These are phyloP conservation scores for Trametes sp. DNA, from an alignment of 1,284 basidiomycete genomes.

Conservation along the genomic window DNA sequence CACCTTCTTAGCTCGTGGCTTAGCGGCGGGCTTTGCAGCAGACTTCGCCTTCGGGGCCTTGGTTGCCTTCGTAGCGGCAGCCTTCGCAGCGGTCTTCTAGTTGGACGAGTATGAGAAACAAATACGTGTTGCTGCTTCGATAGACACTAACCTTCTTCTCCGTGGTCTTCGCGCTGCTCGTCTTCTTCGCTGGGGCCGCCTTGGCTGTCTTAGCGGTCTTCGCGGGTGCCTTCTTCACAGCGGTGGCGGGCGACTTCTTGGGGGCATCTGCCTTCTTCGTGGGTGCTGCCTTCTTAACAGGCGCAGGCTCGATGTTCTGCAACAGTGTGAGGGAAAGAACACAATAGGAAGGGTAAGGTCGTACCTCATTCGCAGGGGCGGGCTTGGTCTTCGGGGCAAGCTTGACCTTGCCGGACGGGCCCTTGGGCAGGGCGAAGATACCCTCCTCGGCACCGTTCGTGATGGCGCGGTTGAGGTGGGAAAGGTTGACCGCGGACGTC, in stretches of 20 bases:
- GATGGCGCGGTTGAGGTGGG: slow-evolving; percentile 85
- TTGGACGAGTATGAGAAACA: slow-evolving; percentile 14
- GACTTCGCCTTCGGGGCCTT: slow-evolving; percentile 43
- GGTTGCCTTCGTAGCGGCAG: slow-evolving; percentile 37
- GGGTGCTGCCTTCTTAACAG: slow-evolving; percentile 20
- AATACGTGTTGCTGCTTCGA: background rate
- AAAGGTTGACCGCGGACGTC: slow-evolving; percentile 70
- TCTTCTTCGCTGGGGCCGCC: slow-evolving; percentile 42
- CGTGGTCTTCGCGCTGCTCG: slow-evolving; percentile 40
- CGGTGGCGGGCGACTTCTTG: slow-evolving; percentile 24
- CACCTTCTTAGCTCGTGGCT: slow-evolving; percentile 41
- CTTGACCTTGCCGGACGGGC: slow-evolving; percentile 53
- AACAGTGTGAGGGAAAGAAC: background rate
- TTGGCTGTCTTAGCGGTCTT: slow-evolving; percentile 36
- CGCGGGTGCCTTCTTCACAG: slow-evolving; percentile 38
- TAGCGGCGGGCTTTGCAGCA: slow-evolving; percentile 45
- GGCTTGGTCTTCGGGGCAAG: slow-evolving; percentile 57
- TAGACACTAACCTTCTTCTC: slow-evolving; percentile 44
- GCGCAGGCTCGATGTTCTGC: slow-evolving; percentile 27
- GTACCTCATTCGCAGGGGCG: slow-evolving; percentile 69
- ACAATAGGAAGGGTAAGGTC: slow-evolving; percentile 21
- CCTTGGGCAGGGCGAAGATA: slow-evolving; percentile 87
- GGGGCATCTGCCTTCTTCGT: slow-evolving; percentile 35
- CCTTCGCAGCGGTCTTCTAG: slow-evolving; percentile 41
- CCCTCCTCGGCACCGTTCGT: slow-evolving; percentile 80